Percentiles rank a stretch among this genome's conserved stretches.
These are phyloP conservation scores for Nakazawaea ernobii DNA, from an alignment of 805 yeast genomes.

Conservation along the genomic window DNA sequence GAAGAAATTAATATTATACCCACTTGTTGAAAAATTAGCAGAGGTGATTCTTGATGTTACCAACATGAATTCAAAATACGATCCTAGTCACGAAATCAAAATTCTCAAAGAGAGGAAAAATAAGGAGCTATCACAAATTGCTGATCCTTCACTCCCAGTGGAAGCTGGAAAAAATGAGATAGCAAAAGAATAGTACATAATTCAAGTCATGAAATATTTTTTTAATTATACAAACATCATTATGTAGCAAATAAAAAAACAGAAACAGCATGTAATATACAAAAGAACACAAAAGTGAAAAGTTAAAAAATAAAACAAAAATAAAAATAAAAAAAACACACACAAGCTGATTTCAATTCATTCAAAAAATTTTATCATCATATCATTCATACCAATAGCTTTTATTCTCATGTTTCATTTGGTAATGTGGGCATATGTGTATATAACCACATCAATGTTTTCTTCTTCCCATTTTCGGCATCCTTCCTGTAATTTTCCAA, in stretches of 20 bases:
- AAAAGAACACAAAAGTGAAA: too few species aligned
- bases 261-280: too few species aligned
- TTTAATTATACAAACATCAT: too few species aligned
- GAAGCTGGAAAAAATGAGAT: not conserved
- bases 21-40: conserved; percentile 1
- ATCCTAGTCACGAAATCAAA: conserved; percentile 10
- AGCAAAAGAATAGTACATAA: not conserved
- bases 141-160: not conserved
- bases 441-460: conserved; percentile 26
- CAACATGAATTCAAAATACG: conserved; percentile 8
- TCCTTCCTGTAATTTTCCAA: conserved; percentile 27
- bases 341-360: too few species aligned
- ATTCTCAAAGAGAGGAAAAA: too few species aligned
- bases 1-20: conserved; percentile 1
- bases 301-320: too few species aligned
- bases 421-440: conserved; percentile 21
- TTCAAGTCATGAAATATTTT: too few species aligned
- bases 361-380: too few species aligned
- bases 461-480: conserved; percentile 22
- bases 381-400: too few species aligned
- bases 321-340: too few species aligned
- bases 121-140: too few species aligned
- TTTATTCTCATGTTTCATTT: not conserved
- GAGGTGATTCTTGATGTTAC: not conserved
- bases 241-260: too few species aligned